phyloP scores from a whole-genome alignment of 345 rosid species.

The Cochlearia excelsa region DNA sequence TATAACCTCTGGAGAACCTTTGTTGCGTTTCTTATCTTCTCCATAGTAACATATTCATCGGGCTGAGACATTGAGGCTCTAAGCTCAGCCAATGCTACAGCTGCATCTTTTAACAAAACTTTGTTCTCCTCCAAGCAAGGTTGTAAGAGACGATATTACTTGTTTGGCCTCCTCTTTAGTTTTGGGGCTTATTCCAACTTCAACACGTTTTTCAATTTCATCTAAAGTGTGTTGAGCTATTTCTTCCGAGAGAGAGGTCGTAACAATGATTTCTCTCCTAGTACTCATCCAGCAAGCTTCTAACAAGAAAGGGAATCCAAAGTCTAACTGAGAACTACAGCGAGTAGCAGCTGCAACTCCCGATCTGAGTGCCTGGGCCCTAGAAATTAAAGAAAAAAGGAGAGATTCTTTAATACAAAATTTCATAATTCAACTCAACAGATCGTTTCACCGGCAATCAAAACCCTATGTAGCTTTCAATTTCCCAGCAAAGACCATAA shows the following conservation, averaged over 20 bases:
- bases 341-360: no score
- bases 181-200: background rate
- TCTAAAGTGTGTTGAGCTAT: background rate
- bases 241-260: background rate
- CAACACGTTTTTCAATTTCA: background rate
- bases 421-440: no score
- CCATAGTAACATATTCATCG: slow-evolving; percentile 12
- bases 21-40: slow-evolving; percentile 11
- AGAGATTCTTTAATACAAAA: no score
- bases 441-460: no score
- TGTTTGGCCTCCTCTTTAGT: background rate
- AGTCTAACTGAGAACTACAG: no score
- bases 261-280: no score
- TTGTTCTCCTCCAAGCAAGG: slow-evolving; percentile 14
- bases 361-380: no score
- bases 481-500: no score
- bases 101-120: slow-evolving; percentile 11
- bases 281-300: no score
- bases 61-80: slow-evolving; percentile 15
- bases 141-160: slow-evolving; percentile 1
- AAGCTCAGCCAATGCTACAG: slow-evolving; percentile 15
- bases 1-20: slow-evolving; percentile 11
- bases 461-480: no score
- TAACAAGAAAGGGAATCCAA: no score
- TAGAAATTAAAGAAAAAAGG: no score